A percentile compares a stretch with the other conserved stretches of the same genome.
Conservation (phyloP, 192 early-diverging fungal species). For the Linnemannia exigua region DNA sequence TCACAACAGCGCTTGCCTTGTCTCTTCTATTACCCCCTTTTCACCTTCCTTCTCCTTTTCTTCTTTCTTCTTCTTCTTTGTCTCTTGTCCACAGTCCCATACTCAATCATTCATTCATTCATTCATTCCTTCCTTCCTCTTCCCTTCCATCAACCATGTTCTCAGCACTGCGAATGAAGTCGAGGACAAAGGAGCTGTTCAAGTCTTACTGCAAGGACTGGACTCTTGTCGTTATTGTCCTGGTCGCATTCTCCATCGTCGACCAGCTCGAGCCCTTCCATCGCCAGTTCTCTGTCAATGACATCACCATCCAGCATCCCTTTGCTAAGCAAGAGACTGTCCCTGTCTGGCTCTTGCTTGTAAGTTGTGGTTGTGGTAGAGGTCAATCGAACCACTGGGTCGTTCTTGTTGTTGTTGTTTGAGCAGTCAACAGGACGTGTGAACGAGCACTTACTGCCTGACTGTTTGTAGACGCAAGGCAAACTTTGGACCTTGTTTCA, state of each 20-base stretch:
- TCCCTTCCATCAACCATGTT: constrained; percentile 17
- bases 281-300: constrained; percentile 79
- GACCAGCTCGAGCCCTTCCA: constrained; percentile 79
- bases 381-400: too few species aligned
- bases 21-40: too few species aligned
- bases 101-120: background rate
- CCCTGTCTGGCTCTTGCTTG: constrained; percentile 57
- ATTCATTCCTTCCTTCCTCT: background rate
- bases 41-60: background rate
- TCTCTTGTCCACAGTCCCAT: background rate
- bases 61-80: background rate
- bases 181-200: constrained; percentile 39
- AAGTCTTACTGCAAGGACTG: constrained; percentile 57
- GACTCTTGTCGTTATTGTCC: constrained; percentile 69
- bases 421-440: too few species aligned
- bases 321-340: constrained; percentile 65
- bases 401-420: too few species aligned
- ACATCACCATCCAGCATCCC: constrained; percentile 80
- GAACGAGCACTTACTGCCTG: too few species aligned
- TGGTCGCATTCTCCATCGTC: constrained; percentile 67
- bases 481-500: too few species aligned
- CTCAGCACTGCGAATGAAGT: constrained; percentile 10
- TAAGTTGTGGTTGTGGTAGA: constrained; percentile 6
- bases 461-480: too few species aligned
- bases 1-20: background rate